phyloP scores from a whole-genome alignment of 331 rosid species.

The Pyracantha coccinea region DNA sequence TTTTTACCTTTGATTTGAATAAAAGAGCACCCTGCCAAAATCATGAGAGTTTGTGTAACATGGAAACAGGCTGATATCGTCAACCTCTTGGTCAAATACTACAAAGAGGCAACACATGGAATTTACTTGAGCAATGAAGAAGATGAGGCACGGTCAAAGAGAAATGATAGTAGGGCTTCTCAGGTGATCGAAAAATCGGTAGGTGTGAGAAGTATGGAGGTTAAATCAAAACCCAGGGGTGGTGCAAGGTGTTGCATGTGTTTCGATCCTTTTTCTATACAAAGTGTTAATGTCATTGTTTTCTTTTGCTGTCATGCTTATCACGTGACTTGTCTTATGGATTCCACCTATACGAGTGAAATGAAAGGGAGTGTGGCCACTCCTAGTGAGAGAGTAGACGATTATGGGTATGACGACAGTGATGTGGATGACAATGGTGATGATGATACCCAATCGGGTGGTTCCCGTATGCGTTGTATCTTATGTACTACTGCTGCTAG shows the following conservation, averaged over 20 bases:
- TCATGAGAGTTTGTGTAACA: conserved; percentile 18
- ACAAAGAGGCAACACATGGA: conserved; percentile 92
- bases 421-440: conserved; percentile 34
- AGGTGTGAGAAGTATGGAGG: conserved; percentile 37
- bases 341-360: conserved; percentile 54
- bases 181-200: conserved; percentile 23
- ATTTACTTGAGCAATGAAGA: conserved; percentile 71
- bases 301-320: conserved; percentile 98
- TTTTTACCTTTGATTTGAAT: conserved; percentile 1
- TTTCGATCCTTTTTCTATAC: conserved; percentile 84
- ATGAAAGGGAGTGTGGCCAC: conserved; percentile 29
- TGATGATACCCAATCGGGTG: conserved; percentile 26
- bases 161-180: conserved; percentile 38
- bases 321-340: conserved; percentile 74
- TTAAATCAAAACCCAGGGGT: conserved; percentile 80
- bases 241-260: conserved; percentile 98
- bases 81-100: conserved; percentile 74
- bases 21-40: not conserved
- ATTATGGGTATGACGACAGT: conserved; percentile 39
- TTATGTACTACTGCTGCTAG: conserved; percentile 90
- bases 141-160: conserved; percentile 52
- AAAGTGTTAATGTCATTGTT: conserved; percentile 61
- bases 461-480: conserved; percentile 80
- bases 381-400: conserved; percentile 22
- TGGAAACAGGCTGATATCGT: conserved; percentile 76